Percentiles rank a stretch among this genome's conserved stretches.
phyloP scores from a whole-genome alignment of 108 stramenopile genomes.

The Bacterosira constricta region DNA sequence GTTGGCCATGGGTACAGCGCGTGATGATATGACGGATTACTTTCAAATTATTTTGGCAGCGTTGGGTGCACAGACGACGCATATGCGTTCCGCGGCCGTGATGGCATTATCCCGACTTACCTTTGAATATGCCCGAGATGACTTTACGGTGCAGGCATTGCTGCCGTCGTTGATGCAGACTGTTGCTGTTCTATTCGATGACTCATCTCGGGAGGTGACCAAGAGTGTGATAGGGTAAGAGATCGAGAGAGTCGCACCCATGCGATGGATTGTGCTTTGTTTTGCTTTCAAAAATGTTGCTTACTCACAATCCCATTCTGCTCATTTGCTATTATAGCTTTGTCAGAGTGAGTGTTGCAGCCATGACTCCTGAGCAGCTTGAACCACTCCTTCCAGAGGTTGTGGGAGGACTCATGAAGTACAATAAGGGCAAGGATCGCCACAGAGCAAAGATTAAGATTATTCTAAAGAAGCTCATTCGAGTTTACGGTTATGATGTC shows the following conservation, averaged over 20 bases:
- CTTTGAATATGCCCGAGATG: conserved; percentile 69
- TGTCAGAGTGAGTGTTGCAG: conserved; percentile 85
- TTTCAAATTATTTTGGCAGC: conserved; percentile 78
- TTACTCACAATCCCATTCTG: too few relatives aligned
- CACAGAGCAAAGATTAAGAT: conserved; percentile 94
- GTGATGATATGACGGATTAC: conserved; percentile 59
- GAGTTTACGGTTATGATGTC: conserved; percentile 81
- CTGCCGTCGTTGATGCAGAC: conserved; percentile 81
- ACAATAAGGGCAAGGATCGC: conserved; percentile 78
- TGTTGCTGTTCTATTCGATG: conserved; percentile 87
- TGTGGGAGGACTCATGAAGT: conserved; percentile 77
- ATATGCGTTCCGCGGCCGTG: conserved; percentile 93
- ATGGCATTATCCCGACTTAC: conserved; percentile 75
- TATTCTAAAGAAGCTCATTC: conserved; percentile 90
- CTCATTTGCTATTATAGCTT: too few relatives aligned
- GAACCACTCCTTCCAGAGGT: conserved; percentile 80
- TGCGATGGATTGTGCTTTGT: too few relatives aligned
- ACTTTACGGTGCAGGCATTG: conserved; percentile 60
- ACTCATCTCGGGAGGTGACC: conserved; percentile 86
- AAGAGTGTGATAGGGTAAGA: conserved; percentile 79
- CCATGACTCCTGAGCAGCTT: conserved; percentile 63
- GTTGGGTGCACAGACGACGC: conserved; percentile 83
- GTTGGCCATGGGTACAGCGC: conserved; percentile 62
- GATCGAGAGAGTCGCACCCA: too few relatives aligned
- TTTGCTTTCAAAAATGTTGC: too few relatives aligned